These are phyloP conservation scores for Debaryomycetaceae sp. DNA, from an alignment of 1,139 yeast species.

Conservation along the genomic window DNA sequence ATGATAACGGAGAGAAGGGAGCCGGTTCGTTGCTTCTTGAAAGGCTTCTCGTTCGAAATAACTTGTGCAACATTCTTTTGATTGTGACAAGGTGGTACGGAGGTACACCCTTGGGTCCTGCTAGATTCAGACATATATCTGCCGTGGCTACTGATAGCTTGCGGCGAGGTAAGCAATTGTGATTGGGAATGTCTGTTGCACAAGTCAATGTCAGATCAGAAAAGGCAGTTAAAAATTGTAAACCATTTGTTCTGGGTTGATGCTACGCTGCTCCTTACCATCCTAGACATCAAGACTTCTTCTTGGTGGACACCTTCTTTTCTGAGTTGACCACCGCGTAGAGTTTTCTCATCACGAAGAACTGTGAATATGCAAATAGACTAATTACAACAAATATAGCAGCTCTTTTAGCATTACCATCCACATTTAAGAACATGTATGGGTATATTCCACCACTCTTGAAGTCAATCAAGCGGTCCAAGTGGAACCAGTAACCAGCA, in stretches of 20 bases:
- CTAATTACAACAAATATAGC: conserved; percentile 52
- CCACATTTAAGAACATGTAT: conserved; percentile 62
- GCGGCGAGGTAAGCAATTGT: conserved; percentile 10
- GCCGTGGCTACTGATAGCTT: conserved; percentile 48
- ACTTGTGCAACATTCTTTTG: conserved; percentile 51
- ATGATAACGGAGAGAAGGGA: conserved; percentile 66
- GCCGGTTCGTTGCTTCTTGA: conserved; percentile 55
- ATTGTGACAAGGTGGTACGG: conserved; percentile 76
- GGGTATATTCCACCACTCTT: conserved; percentile 54
- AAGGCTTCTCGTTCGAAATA: conserved; percentile 44
- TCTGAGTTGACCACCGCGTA: conserved; percentile 21
- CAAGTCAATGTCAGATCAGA: no score
- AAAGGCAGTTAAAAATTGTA: no score
- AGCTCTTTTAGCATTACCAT: conserved; percentile 37
- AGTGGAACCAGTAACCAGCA: conserved; percentile 50
- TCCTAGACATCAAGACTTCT: no score
- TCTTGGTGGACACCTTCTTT: conserved; percentile 6
- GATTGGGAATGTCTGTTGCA: no score
- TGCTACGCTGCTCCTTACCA: no score
- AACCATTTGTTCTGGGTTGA: no score
- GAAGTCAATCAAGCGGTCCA: conserved; percentile 46
- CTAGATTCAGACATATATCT: conserved; percentile 61
- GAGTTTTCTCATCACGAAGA: conserved; percentile 25
- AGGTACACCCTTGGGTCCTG: conserved; percentile 62
- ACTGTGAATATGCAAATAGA: conserved; percentile 38